A percentile compares a stretch with the other conserved stretches of the same genome.
These are phyloP conservation scores for Gryganskiella cystojenkinii DNA, from an alignment of 192 early-diverging fungal species.

Conservation along the genomic window DNA sequence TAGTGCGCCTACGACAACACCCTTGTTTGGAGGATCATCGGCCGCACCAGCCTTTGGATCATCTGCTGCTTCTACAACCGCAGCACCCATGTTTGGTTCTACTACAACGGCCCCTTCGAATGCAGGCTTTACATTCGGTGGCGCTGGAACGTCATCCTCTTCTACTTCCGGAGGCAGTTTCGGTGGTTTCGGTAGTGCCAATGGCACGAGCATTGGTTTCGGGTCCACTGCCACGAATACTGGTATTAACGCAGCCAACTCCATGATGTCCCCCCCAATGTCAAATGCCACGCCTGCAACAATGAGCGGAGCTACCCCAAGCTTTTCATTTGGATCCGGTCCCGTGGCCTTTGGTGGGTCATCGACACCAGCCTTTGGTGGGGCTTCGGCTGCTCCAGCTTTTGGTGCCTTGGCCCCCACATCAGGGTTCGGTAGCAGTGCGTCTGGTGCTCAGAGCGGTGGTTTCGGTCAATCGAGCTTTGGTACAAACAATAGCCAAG, in stretches of 20 bases:
- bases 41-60: not conserved
- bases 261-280: constrained; percentile 35
- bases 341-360: too few relatives aligned
- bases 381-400: too few relatives aligned
- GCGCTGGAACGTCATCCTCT: not conserved
- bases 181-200: constrained; percentile 1
- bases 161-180: not conserved
- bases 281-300: not conserved
- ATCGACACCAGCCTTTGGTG: too few relatives aligned
- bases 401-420: too few relatives aligned
- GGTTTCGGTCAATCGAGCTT: too few relatives aligned
- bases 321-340: too few relatives aligned
- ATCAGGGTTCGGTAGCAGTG: too few relatives aligned
- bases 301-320: not conserved
- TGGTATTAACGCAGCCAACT: not conserved
- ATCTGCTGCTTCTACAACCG: not conserved
- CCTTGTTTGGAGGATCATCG: constrained; percentile 6
- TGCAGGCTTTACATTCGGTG: constrained; percentile 9
- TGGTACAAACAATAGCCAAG: too few relatives aligned
- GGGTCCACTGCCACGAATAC: not conserved
- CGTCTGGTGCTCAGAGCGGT: too few relatives aligned
- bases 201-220: not conserved
- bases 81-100: not conserved
- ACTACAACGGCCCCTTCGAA: not conserved
- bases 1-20: not conserved